Conservation (phyloP, 192 early-diverging fungal species). For the Coemansia sp. region DNA sequence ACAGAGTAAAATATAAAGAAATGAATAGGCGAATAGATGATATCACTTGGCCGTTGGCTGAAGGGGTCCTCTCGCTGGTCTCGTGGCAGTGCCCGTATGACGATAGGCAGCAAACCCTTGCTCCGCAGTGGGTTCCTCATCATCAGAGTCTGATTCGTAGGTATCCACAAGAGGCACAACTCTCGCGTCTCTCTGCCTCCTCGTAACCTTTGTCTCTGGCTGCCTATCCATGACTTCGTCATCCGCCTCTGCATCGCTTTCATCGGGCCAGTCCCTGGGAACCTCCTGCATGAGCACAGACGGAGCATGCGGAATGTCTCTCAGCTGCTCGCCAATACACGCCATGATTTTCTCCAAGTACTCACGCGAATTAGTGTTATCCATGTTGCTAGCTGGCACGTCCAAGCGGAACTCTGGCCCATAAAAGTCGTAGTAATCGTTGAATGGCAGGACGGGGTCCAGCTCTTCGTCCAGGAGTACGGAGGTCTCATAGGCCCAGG, state of each 20-base stretch:
- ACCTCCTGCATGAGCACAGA: slow-evolving; percentile 54
- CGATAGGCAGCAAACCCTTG: slow-evolving; percentile 25
- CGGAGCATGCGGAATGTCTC: slow-evolving; percentile 67
- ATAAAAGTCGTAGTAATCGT: slow-evolving; percentile 90
- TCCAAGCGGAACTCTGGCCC: slow-evolving; percentile 91
- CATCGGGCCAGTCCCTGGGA: slow-evolving; percentile 52
- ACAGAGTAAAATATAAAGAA: neutral
- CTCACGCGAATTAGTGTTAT: slow-evolving; percentile 85
- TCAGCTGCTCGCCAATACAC: slow-evolving; percentile 64
- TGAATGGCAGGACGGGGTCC: slow-evolving; percentile 76
- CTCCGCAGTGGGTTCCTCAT: slow-evolving; percentile 18
- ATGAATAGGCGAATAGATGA: neutral
- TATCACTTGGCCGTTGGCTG: neutral
- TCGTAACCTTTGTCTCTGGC: slow-evolving; percentile 35
- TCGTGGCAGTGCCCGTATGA: slow-evolving; percentile 45
- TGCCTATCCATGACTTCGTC: slow-evolving; percentile 36
- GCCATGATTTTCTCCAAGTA: slow-evolving; percentile 73
- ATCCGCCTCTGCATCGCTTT: slow-evolving; percentile 47
- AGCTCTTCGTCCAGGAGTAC: slow-evolving; percentile 77
- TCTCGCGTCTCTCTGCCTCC: slow-evolving; percentile 41
- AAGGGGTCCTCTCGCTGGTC: slow-evolving; percentile 16
- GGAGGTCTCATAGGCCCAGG: slow-evolving; percentile 95
- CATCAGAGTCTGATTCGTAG: slow-evolving; percentile 49
- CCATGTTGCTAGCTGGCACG: slow-evolving; percentile 85
- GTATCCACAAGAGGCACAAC: slow-evolving; percentile 52